These are phyloP conservation scores for Termitomyces sp. DNA, from an alignment of 768 basidiomycete genomes.

Conservation along the genomic window DNA sequence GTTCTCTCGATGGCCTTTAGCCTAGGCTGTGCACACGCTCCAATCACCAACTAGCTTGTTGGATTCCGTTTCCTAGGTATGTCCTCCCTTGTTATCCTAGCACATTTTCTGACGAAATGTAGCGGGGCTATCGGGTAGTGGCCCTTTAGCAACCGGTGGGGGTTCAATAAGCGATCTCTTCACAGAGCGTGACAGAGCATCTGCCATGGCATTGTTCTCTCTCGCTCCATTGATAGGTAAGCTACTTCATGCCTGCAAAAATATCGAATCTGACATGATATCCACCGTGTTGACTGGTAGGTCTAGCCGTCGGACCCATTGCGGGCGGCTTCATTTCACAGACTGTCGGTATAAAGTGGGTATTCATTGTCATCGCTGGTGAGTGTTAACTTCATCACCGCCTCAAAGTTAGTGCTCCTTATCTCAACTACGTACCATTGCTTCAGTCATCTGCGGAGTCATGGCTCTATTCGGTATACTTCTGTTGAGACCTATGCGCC, in stretches of 20 bases:
- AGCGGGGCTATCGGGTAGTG: constrained; percentile 57
- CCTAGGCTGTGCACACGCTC: constrained; percentile 64
- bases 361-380: constrained; percentile 48
- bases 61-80: constrained; percentile 63
- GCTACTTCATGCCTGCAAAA: not conserved
- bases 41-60: constrained; percentile 46
- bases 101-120: not conserved
- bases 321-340: constrained; percentile 62
- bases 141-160: constrained; percentile 58
- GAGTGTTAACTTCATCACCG: not conserved
- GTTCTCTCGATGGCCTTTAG: constrained; percentile 58
- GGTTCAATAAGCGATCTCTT: constrained; percentile 66
- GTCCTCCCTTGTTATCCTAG: not conserved
- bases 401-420: not conserved
- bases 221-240: constrained; percentile 57
- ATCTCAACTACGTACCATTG: not conserved
- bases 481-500: no score
- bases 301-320: constrained; percentile 37
- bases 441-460: constrained; percentile 34
- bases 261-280: not conserved
- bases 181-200: constrained; percentile 40
- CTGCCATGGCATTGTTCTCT: constrained; percentile 63
- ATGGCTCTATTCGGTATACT: no score
- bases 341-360: constrained; percentile 51
- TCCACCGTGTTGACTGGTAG: not conserved